Evolutionary conservation across 2,329 filamentous ascomycete species (phyloP).

Genomic region (Aureobasidium sp.): DNA sequence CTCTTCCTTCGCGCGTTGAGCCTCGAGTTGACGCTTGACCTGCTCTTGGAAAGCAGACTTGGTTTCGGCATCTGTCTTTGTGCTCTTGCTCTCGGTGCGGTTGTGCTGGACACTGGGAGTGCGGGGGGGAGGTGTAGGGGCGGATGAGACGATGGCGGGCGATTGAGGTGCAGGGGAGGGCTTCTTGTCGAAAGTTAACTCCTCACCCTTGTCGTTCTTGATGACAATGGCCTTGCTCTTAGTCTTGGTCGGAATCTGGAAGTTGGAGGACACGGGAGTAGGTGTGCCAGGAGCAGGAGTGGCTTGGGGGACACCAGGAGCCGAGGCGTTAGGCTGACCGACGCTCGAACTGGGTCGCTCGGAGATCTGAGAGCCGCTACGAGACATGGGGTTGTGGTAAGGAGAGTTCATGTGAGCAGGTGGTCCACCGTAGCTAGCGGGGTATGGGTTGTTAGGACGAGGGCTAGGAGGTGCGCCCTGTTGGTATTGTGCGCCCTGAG

Average conservation of each 20-base stretch:
- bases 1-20: conserved; percentile 27
- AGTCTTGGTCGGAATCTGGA: conserved; percentile 51
- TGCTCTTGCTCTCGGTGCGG: conserved; percentile 61
- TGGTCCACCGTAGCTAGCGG: conserved; percentile 41
- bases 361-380: conserved; percentile 72
- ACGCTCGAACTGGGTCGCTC: conserved; percentile 51
- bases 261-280: conserved; percentile 52
- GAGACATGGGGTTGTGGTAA: conserved; percentile 67
- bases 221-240: conserved; percentile 75
- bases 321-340: conserved; percentile 28
- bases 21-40: conserved; percentile 46
- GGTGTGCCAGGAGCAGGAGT: conserved; percentile 44
- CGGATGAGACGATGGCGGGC: conserved; percentile 63
- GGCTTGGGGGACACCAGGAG: conserved; percentile 39
- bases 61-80: conserved; percentile 65
- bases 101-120: conserved; percentile 59
- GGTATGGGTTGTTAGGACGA: conserved; percentile 29
- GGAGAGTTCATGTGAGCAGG: conserved; percentile 43
- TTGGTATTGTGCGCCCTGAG: conserved; percentile 40
- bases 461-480: conserved; percentile 37
- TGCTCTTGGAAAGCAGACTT: conserved; percentile 55
- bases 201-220: conserved; percentile 73
- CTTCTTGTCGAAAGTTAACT: conserved; percentile 53
- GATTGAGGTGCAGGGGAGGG: conserved; percentile 39
- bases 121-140: conserved; percentile 65